phyloP scores from a whole-genome alignment of 495 filamentous ascomycete species.

The Aspergillus hancockii region DNA sequence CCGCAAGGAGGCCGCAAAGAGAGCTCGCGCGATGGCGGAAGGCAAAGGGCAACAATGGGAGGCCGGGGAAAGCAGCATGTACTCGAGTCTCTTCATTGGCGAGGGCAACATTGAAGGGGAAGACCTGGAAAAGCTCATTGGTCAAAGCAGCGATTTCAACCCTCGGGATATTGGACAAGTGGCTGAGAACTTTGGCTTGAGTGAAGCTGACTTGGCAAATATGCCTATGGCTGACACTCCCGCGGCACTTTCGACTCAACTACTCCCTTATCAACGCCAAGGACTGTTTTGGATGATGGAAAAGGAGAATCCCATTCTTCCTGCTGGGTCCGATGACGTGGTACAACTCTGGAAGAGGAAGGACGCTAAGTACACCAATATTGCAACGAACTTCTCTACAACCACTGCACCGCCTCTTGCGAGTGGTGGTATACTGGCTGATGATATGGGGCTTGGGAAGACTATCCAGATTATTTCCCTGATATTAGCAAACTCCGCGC shows the following conservation, averaged over 20 bases:
- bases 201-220: slow-evolving; percentile 67
- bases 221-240: slow-evolving; percentile 78
- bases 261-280: slow-evolving; percentile 83
- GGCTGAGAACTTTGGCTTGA: slow-evolving; percentile 66
- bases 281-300: slow-evolving; percentile 81
- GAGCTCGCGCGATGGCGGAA: slow-evolving; percentile 41
- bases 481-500: slow-evolving; percentile 62
- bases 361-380: slow-evolving; percentile 61
- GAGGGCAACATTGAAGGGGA: slow-evolving; percentile 30
- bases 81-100: slow-evolving; percentile 34
- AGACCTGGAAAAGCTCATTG: slow-evolving; percentile 63
- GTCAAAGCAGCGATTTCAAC: slow-evolving; percentile 67
- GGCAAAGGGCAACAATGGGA: slow-evolving; percentile 39
- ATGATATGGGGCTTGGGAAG: slow-evolving; percentile 96
- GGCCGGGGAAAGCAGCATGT: slow-evolving; percentile 26
- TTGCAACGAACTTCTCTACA: slow-evolving; percentile 74
- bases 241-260: slow-evolving; percentile 55
- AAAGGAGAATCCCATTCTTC: slow-evolving; percentile 71
- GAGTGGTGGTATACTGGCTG: slow-evolving; percentile 83
- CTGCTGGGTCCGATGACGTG: slow-evolving; percentile 61
- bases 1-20: slow-evolving; percentile 51
- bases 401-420: slow-evolving; percentile 58
- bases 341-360: slow-evolving; percentile 80
- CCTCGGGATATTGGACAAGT: slow-evolving; percentile 67
- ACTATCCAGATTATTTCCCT: slow-evolving; percentile 86